Evolutionary conservation across 805 yeast genomes (phyloP), one percentile per base, ranked within the genome.

Genomic region (Saccharomycopsis vini): DNA sequence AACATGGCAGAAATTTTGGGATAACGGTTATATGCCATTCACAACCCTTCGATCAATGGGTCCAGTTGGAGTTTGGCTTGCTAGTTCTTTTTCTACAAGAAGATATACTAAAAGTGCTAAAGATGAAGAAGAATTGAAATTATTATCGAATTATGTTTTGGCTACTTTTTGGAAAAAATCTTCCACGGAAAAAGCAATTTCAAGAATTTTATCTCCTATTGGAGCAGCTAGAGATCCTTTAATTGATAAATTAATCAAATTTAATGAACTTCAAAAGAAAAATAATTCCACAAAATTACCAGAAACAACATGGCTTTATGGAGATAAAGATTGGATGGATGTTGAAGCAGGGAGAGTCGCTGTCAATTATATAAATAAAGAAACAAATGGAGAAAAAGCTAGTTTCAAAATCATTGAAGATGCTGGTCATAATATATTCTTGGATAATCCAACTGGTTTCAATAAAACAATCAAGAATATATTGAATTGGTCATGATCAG

Each of bases 291-390:
- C 5, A 22, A 38, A 20, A 20, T 24, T 37, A 3, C 38, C 37
- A 13, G 15, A 21, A n/a, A 35, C 21, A 40, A 33, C 44, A 16
- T 63, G 77, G 58, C 54, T 67, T 40, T 84, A 81, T 57, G 94
- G 92, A 0, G 73, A 78, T 50, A 74, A 67, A 50, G 94, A 84
- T 56, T 83, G 84, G 69, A 83, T 82, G 92, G 71, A 77, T 54
- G 59, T 68, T 1, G 68, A 64, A 33, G 81, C 81, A 0, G 82
- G 82, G 4, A 36, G 21, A 28, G 16, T n/a, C 12, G 36, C 48
- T n/a, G 26, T 30, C n/a, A 36, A 46, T 9, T 46, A 4, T 12
- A 36, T 49, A 3, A 47, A 47, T 21, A 5, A 23, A 4, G 34
- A 36, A 7, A 56, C 61, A 20, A 33, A 37, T 16, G 33, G 40